These are phyloP conservation scores for Umbelopsis sp. DNA, from an alignment of 192 early-diverging fungal genomes.

Conservation along the genomic window DNA sequence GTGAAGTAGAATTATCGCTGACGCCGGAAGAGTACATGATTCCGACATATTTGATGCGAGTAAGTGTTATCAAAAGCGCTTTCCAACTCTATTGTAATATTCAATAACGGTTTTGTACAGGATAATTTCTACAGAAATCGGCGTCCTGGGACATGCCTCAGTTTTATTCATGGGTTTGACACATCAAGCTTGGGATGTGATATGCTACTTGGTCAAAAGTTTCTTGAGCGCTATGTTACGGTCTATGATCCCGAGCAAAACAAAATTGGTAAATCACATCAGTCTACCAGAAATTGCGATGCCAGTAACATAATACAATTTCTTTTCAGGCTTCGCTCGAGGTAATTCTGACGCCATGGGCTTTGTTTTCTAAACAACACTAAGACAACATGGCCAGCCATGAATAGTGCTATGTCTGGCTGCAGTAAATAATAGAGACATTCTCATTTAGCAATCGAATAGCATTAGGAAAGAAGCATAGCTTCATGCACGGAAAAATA, in stretches of 20 bases:
- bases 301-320: background rate
- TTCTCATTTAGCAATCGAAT: too few species aligned
- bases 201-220: conserved; percentile 56
- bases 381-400: too few species aligned
- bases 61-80: background rate
- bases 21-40: conserved; percentile 30
- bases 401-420: too few species aligned
- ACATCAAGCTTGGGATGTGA: background rate
- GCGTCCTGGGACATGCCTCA: background rate
- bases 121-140: background rate
- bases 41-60: conserved; percentile 19
- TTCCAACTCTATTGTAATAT: too few species aligned
- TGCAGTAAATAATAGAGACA: too few species aligned
- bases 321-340: background rate
- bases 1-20: conserved; percentile 21
- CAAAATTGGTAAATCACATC: conserved; percentile 1
- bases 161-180: conserved; percentile 7
- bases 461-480: too few species aligned
- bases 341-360: too few species aligned
- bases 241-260: conserved; percentile 35
- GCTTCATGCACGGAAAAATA: too few species aligned
- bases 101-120: background rate
- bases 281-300: too few species aligned
- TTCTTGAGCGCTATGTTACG: conserved; percentile 53
- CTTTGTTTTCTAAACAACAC: too few species aligned